phyloP scores from a whole-genome alignment of 805 yeast species.

The Priceomyces carsonii region DNA sequence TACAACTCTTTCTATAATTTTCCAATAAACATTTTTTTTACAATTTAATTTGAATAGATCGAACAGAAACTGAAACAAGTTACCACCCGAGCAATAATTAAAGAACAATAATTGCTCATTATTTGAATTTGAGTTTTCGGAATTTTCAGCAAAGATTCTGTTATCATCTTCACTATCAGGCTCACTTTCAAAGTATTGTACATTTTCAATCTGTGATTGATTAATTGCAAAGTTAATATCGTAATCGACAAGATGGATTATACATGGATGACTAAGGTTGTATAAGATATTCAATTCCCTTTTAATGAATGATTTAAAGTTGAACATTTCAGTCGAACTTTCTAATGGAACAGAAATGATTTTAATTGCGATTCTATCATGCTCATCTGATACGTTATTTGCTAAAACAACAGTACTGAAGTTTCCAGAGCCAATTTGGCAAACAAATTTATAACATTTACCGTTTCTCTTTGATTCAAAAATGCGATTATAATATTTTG shows the following conservation, averaged over 20 bases:
- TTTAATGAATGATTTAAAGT: constrained; percentile 39
- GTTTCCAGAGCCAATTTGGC: constrained; percentile 62
- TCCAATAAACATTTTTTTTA: constrained; percentile 37
- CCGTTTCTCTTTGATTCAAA: constrained; percentile 8
- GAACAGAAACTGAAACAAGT: constrained; percentile 60
- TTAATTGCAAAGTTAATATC: constrained; percentile 30
- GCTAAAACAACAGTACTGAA: constrained; percentile 66
- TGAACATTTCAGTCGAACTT: constrained; percentile 21
- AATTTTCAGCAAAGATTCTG: constrained; percentile 10
- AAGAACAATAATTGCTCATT: constrained; percentile 54
- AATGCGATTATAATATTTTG: not conserved
- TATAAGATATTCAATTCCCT: constrained; percentile 72
- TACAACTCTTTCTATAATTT: constrained; percentile 59
- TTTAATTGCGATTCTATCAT: constrained; percentile 65
- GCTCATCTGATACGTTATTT: constrained; percentile 20
- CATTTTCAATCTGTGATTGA: constrained; percentile 22
- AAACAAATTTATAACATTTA: constrained; percentile 12
- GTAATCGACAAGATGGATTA: constrained; percentile 61
- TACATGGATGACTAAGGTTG: constrained; percentile 63
- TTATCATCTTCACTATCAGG: constrained; percentile 11
- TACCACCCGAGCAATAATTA: constrained; percentile 85
- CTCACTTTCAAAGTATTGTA: constrained; percentile 16
- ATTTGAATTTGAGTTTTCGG: constrained; percentile 14
- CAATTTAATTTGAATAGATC: constrained; percentile 40
- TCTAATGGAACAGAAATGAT: constrained; percentile 45